These are phyloP conservation scores for Fusarium subglutinans DNA, from an alignment of 2,329 filamentous ascomycete genomes.

Conservation along the genomic window DNA sequence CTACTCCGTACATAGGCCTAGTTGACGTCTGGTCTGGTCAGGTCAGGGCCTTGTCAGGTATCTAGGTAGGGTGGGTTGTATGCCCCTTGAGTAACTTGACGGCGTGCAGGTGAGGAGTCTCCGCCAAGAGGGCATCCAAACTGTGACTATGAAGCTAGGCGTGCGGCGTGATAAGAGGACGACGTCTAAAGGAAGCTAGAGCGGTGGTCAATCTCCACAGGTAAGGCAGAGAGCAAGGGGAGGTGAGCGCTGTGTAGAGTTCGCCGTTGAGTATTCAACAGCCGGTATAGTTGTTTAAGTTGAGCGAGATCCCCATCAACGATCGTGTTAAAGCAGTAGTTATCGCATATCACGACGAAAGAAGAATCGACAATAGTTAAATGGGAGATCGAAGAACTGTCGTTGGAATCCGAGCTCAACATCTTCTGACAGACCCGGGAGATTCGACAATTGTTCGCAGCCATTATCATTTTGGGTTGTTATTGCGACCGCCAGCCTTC, in stretches of 20 bases:
- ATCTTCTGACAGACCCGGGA: neutral
- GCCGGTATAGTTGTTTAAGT: constrained; percentile 32
- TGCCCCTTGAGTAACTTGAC: constrained; percentile 17
- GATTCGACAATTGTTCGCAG: neutral
- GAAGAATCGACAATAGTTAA: neutral
- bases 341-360: constrained; percentile 7
- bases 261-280: constrained; percentile 12
- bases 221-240: constrained; percentile 34
- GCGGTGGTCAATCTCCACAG: constrained; percentile 25
- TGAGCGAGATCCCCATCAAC: constrained; percentile 29
- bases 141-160: constrained; percentile 20
- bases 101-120: constrained; percentile 21
- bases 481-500: neutral
- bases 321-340: neutral
- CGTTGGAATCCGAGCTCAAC: neutral
- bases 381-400: neutral
- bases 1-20: constrained; percentile 9
- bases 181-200: constrained; percentile 13
- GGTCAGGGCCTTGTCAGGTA: constrained; percentile 22
- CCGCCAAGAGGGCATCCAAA: constrained; percentile 24
- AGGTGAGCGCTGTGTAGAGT: constrained; percentile 16
- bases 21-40: constrained; percentile 31
- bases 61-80: constrained; percentile 15
- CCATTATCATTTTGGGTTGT: neutral
- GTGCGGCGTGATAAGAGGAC: constrained; percentile 22